These are phyloP conservation scores for Aspergillus bertholletiae DNA, from an alignment of 495 filamentous ascomycete genomes.

Conservation along the genomic window DNA sequence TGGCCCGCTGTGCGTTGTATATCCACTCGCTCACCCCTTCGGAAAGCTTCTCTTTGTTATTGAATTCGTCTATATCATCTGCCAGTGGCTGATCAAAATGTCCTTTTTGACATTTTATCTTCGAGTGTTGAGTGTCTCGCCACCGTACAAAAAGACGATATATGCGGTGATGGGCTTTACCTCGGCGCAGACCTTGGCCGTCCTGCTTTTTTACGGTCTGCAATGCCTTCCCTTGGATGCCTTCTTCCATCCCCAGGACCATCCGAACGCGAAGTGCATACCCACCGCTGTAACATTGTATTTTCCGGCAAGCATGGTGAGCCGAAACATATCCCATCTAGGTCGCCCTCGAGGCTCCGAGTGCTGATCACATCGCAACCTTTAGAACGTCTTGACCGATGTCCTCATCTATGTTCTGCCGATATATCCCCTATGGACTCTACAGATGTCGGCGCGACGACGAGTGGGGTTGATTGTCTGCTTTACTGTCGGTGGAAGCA, in stretches of 20 bases:
- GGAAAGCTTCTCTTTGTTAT: conserved; percentile 3
- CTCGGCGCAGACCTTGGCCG: neutral
- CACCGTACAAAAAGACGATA: neutral
- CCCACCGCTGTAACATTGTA: neutral
- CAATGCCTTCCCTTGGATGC: conserved; percentile 4
- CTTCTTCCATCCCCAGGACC: conserved; percentile 1
- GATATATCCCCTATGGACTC: neutral
- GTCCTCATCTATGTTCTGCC: conserved; percentile 2
- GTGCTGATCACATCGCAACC: neutral
- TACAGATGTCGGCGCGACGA: neutral
- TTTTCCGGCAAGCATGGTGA: conserved; percentile 4
- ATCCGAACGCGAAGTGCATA: conserved; percentile 3
- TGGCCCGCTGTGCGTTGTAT: neutral
- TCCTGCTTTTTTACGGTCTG: conserved; percentile 5
- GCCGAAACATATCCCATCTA: neutral
- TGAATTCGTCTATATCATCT: conserved; percentile 8
- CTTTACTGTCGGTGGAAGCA: conserved; percentile 5
- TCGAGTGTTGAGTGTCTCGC: neutral
- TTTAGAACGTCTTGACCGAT: conserved; percentile 7
- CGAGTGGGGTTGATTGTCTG: conserved; percentile 2
- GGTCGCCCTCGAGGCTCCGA: neutral
- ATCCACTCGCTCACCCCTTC: neutral
- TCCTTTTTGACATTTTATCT: conserved; percentile 5
- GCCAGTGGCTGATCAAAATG: conserved; percentile 8
- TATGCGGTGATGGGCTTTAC: neutral